phyloP scores from a whole-genome alignment of 1,284 basidiomycete species.

The Xerocomus minutiporus region DNA sequence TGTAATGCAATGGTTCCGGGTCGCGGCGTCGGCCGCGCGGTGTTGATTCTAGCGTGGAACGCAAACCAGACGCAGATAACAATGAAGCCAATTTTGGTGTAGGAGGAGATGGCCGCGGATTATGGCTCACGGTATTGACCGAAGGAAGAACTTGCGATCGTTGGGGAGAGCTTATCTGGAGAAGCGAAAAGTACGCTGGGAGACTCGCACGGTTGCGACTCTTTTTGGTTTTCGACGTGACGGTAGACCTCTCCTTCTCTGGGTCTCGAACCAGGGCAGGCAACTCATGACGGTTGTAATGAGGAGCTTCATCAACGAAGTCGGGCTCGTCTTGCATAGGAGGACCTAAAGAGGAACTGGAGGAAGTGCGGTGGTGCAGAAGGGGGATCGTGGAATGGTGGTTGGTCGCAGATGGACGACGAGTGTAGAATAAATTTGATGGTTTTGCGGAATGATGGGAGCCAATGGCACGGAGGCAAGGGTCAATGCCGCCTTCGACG shows the following conservation, averaged over 20 bases:
- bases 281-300: slow-evolving; percentile 18
- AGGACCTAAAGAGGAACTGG: slow-evolving; percentile 40
- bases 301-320: slow-evolving; percentile 32
- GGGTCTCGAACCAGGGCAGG: slow-evolving; percentile 28
- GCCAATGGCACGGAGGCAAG: slow-evolving; percentile 35
- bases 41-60: slow-evolving; percentile 36
- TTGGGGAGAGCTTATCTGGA: slow-evolving; percentile 48
- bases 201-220: slow-evolving; percentile 67
- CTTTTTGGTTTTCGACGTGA: slow-evolving; percentile 45
- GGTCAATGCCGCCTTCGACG: slow-evolving; percentile 22
- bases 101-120: slow-evolving; percentile 49
- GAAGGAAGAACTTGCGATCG: slow-evolving; percentile 44
- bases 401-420: slow-evolving; percentile 68
- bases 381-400: slow-evolving; percentile 57
- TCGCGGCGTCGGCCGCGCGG: slow-evolving; percentile 49
- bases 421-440: slow-evolving; percentile 53
- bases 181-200: slow-evolving; percentile 71
- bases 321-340: slow-evolving; percentile 42
- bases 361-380: slow-evolving; percentile 49
- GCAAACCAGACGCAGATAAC: slow-evolving; percentile 28
- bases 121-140: slow-evolving; percentile 39
- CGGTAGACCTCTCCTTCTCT: slow-evolving; percentile 34
- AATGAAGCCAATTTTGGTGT: slow-evolving; percentile 48
- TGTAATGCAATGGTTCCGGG: slow-evolving; percentile 33
- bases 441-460: slow-evolving; percentile 35